A percentile compares a stretch with the other conserved stretches of the same genome.
Evolutionary conservation across 495 filamentous ascomycete genomes (phyloP).

Genomic region (Podospora anserina): DNA sequence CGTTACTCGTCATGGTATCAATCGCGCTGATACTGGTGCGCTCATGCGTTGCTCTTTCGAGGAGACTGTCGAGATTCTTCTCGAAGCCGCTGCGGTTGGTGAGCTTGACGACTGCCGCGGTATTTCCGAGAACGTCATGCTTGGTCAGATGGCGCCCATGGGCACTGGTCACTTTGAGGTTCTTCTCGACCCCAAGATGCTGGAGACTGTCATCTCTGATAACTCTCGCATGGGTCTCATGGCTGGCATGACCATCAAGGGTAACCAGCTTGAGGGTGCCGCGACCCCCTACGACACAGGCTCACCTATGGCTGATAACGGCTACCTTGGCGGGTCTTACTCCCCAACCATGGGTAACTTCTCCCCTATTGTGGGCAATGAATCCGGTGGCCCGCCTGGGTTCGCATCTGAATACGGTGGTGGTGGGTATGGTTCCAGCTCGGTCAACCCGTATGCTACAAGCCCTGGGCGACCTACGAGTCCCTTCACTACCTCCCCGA

Average conservation of each 20-base stretch:
- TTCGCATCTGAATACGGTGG: slow-evolving; percentile 58
- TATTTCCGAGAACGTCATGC: slow-evolving; percentile 97
- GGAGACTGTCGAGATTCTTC: slow-evolving; percentile 96
- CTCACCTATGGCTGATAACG: slow-evolving; percentile 79
- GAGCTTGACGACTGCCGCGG: slow-evolving; percentile 97
- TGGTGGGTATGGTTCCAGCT: slow-evolving; percentile 48
- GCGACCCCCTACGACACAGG: slow-evolving; percentile 92
- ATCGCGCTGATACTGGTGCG: slow-evolving; percentile 93
- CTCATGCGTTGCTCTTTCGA: slow-evolving; percentile 99
- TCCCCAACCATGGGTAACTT: slow-evolving; percentile 83
- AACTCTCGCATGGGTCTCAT: slow-evolving; percentile 78
- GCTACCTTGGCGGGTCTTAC: slow-evolving; percentile 52
- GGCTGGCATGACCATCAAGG: slow-evolving; percentile 70
- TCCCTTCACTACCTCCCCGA: slow-evolving; percentile 75
- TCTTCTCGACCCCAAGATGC: slow-evolving; percentile 87
- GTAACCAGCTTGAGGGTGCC: slow-evolving; percentile 71
- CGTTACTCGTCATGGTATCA: slow-evolving; percentile 97
- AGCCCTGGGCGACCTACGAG: slow-evolving; percentile 71
- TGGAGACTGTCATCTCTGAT: slow-evolving; percentile 89
- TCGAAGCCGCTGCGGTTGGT: slow-evolving; percentile 89
- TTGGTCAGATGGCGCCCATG: slow-evolving; percentile 93
- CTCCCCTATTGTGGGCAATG: slow-evolving; percentile 80
- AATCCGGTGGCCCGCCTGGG: slow-evolving; percentile 71
- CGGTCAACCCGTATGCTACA: slow-evolving; percentile 65
- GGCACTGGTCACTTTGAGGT: slow-evolving; percentile 94